Evolutionary conservation across 2,329 filamentous ascomycete species (phyloP), one percentile per base, ranked within the genome.

Genomic region (Fusarium circinatum): DNA sequence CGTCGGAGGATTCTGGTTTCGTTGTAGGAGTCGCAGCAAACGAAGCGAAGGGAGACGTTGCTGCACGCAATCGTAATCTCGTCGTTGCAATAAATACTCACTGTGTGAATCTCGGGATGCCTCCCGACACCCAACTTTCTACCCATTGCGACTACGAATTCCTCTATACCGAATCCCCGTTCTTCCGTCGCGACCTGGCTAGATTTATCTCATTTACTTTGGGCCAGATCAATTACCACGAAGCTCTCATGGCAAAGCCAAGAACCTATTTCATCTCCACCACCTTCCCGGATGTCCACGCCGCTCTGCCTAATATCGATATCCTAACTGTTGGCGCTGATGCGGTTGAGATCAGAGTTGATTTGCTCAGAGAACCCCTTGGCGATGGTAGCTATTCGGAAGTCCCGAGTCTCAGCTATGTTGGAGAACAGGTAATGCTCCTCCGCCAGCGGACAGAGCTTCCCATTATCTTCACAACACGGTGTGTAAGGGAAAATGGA

Each of bases 381-480:
- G 83, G 84, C 22, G 87, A 93, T 76, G 91, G 90, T 13, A 85
- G 85, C 5, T 90, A 89, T 76, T 90, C 89, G 36, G 83, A 87
- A 42, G 87, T 96, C 26, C 93, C 94, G 7, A 96, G 93, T 79
- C 82, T 96, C 75, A 92, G 92, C 79, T 96, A 96, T 81, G 93
- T 97, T 15, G 94, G 94, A 34, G 91, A 96, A 81, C 94, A 97
- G 82, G 87, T 97, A 63, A 95, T 96, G 93, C 84, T 94, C 5
- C 83, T 97, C 69, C 90, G 94, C 30, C 94, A 96, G 81, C 89
- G 93, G 71, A 96, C 94, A 1, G 94, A 97, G 78, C 85, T 97
- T 47, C 94, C 94, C n/a, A 94, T 97, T 79, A 95, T 97, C 64
- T 96, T 96, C 80, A 97, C 94, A 1, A 95, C 93, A 1, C 88